Percentiles rank a stretch among this genome's conserved stretches.
These are phyloP conservation scores for Leucosporidium yakuticum DNA, from an alignment of 768 basidiomycete species.

Conservation along the genomic window DNA sequence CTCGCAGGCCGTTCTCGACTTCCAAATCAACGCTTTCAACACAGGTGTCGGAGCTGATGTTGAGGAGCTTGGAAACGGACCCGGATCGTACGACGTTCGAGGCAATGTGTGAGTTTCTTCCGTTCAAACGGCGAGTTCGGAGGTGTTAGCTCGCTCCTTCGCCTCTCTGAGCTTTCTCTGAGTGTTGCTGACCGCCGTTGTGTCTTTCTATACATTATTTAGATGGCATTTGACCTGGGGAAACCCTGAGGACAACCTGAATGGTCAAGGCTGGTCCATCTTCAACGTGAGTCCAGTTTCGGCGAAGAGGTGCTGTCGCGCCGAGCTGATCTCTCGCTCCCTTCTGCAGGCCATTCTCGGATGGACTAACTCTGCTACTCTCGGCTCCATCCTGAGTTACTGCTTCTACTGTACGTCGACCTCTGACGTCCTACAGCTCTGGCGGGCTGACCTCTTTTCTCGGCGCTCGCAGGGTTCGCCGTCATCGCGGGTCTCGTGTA, in stretches of 20 bases:
- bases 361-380: conserved; percentile 41
- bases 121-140: conserved; percentile 10
- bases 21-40: conserved; percentile 55
- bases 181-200: no score
- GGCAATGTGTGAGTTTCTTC: conserved; percentile 38
- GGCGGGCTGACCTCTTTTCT: not conserved
- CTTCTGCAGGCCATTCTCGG: conserved; percentile 38
- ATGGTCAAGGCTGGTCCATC: conserved; percentile 62
- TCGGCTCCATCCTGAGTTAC: conserved; percentile 77
- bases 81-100: conserved; percentile 62
- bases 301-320: no score
- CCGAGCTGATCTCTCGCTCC: not conserved
- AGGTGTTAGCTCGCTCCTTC: no score
- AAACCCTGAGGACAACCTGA: conserved; percentile 51
- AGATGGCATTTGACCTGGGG: conserved; percentile 42
- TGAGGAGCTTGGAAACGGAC: conserved; percentile 55
- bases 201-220: no score
- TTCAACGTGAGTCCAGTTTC: conserved; percentile 51
- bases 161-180: no score
- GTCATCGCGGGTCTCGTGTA: conserved; percentile 62
- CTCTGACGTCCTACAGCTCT: not conserved
- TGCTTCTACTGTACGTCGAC: conserved; percentile 70
- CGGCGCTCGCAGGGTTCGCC: conserved; percentile 47
- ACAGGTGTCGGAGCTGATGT: conserved; percentile 60
- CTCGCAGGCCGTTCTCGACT: not conserved